A percentile compares a stretch with the other conserved stretches of the same genome.
These are phyloP conservation scores for Populus nigra DNA, from an alignment of 345 rosid genomes.

Conservation along the genomic window DNA sequence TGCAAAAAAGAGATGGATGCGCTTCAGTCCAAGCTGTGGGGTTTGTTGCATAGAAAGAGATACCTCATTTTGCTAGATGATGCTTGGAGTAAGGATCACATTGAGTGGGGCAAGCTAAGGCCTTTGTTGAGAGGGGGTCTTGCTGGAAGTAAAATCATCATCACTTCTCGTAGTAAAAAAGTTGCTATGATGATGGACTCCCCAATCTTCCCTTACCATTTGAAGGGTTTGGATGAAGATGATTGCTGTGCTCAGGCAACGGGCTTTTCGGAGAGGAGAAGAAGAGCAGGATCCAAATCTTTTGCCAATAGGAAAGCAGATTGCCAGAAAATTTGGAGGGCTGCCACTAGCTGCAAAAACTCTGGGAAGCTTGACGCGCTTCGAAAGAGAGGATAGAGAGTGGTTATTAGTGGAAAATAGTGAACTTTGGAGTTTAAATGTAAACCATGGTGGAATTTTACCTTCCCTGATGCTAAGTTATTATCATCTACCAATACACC, in stretches of 20 bases:
- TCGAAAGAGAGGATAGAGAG: no score
- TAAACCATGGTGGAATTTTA: not conserved
- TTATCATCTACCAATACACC: conserved; percentile 16
- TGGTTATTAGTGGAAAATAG: no score
- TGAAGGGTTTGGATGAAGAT: no score
- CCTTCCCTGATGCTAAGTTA: conserved; percentile 17
- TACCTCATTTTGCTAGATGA: conserved; percentile 21
- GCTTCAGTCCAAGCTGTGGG: not conserved
- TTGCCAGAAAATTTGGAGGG: no score
- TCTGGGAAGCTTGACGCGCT: no score
- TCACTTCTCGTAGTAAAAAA: conserved; percentile 10
- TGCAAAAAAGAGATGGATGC: not conserved
- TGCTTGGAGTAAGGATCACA: conserved; percentile 4
- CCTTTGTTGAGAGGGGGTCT: not conserved
- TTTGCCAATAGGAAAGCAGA: no score
- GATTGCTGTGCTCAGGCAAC: no score
- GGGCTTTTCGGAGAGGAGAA: no score
- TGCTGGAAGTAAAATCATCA: conserved; percentile 6
- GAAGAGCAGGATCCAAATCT: no score
- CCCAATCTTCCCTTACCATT: not conserved
- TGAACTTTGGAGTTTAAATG: no score
- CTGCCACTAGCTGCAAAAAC: no score
- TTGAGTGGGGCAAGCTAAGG: not conserved
- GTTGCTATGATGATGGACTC: not conserved
- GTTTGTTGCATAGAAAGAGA: not conserved